phyloP scores from a whole-genome alignment of 805 yeast species.

The Nakazawaea wyomingensis region DNA sequence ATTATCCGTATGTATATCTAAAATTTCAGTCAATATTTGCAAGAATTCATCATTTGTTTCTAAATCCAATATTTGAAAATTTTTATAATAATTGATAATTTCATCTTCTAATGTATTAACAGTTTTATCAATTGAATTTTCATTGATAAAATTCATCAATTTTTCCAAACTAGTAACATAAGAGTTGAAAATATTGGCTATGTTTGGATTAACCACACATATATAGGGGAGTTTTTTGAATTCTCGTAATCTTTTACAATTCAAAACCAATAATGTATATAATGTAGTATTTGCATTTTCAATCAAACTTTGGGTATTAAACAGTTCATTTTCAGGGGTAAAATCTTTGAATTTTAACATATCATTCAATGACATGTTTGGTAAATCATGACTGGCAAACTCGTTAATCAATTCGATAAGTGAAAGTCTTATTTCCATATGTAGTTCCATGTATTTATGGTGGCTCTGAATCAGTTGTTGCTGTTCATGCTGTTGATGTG shows the following conservation, averaged over 20 bases:
- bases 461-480: neutral
- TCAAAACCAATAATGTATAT: constrained; percentile 49
- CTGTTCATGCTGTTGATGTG: neutral
- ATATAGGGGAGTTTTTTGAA: constrained; percentile 77
- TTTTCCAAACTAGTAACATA: constrained; percentile 67
- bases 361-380: constrained; percentile 47
- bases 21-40: constrained; percentile 48
- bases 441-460: constrained; percentile 7
- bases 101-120: neutral
- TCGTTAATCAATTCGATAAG: constrained; percentile 55
- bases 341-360: constrained; percentile 40
- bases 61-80: constrained; percentile 34
- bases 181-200: constrained; percentile 68
- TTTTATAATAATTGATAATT: constrained; percentile 25
- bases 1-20: constrained; percentile 79
- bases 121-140: constrained; percentile 11
- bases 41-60: constrained; percentile 54
- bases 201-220: constrained; percentile 80
- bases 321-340: constrained; percentile 23
- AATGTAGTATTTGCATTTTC: constrained; percentile 52
- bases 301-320: constrained; percentile 28
- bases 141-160: constrained; percentile 38
- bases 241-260: constrained; percentile 66
- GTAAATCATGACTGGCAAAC: constrained; percentile 47
- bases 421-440: constrained; percentile 52